Evolutionary conservation across 345 rosid genomes (phyloP).

Genomic region (Chamaenerion angustifolium): DNA sequence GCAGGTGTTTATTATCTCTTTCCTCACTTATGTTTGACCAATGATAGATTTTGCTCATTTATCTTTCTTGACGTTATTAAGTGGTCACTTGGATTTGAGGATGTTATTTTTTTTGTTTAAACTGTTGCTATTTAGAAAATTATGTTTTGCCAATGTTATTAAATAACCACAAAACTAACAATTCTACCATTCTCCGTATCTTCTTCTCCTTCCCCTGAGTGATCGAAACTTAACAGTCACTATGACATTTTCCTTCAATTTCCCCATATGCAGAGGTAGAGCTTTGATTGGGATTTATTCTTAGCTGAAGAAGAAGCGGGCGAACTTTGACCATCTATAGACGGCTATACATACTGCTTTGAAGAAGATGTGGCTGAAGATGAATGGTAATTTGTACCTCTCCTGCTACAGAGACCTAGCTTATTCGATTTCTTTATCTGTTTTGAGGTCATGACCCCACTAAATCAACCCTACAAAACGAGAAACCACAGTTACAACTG

Average conservation of each 20-base stretch:
- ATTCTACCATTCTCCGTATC: too few species aligned
- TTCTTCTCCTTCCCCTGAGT: too few species aligned
- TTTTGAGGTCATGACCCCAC: neutral
- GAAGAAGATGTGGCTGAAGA: slow-evolving; percentile 78
- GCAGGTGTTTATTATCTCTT: too few species aligned
- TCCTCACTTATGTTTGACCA: too few species aligned
- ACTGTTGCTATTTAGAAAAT: too few species aligned
- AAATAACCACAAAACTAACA: too few species aligned
- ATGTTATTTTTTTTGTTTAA: too few species aligned
- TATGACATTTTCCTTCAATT: slow-evolving; percentile 80
- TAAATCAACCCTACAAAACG: neutral
- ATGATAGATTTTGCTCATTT: too few species aligned
- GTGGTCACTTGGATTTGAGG: too few species aligned
- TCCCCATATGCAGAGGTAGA: slow-evolving; percentile 22
- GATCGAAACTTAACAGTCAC: slow-evolving; percentile 97
- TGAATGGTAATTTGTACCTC: slow-evolving; percentile 50
- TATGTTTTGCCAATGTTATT: too few species aligned
- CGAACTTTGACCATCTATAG: slow-evolving; percentile 68
- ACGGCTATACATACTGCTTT: slow-evolving; percentile 53
- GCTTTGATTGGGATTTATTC: slow-evolving; percentile 39
- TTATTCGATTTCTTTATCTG: slow-evolving; percentile 7
- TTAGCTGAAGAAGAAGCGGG: slow-evolving; percentile 84
- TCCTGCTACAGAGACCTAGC: slow-evolving; percentile 22
- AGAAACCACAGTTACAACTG: neutral
- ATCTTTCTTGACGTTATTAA: too few species aligned